Evolutionary conservation across 805 yeast genomes (phyloP).

Genomic region (Tetrapisispora namnaoensis): DNA sequence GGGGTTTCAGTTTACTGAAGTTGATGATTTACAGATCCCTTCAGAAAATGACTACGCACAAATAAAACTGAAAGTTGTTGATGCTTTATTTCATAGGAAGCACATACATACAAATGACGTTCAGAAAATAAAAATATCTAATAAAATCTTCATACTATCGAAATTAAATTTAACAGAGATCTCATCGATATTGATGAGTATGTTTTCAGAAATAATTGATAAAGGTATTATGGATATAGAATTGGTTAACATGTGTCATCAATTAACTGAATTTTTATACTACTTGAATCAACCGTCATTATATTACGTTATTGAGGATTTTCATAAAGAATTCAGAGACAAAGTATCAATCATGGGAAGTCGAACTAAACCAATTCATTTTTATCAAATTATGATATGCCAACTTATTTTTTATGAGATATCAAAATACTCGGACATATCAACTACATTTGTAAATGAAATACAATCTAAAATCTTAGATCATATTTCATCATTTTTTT

Average conservation of each 20-base stretch:
- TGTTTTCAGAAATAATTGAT: conserved; percentile 17
- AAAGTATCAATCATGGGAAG: conserved; percentile 15
- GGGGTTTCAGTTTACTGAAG: background rate
- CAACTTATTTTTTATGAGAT: conserved; percentile 22
- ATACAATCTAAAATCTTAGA: conserved; percentile 16
- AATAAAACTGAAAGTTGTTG: conserved; percentile 1
- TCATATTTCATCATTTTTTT: conserved; percentile 22
- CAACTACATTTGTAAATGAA: conserved; percentile 8
- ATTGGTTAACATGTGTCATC: conserved; percentile 9
- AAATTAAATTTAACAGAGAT: conserved; percentile 8
- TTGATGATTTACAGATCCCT: background rate
- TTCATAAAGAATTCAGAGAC: conserved; percentile 21
- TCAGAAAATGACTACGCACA: background rate
- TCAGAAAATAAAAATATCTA: conserved; percentile 9
- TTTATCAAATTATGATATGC: conserved; percentile 23
- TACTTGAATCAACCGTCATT: conserved; percentile 14
- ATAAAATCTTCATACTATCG: conserved; percentile 13
- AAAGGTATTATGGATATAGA: conserved; percentile 23
- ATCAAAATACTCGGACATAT: conserved; percentile 13
- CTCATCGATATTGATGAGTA: conserved; percentile 3
- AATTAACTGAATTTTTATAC: conserved; percentile 14
- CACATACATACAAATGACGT: conserved; percentile 11
- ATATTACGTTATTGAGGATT: conserved; percentile 13
- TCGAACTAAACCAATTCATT: conserved; percentile 26
- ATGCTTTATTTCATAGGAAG: conserved; percentile 10